Evolutionary conservation across 2,329 filamentous ascomycete species (phyloP).

Genomic region (Parasarocladium wereldwijsianum): DNA sequence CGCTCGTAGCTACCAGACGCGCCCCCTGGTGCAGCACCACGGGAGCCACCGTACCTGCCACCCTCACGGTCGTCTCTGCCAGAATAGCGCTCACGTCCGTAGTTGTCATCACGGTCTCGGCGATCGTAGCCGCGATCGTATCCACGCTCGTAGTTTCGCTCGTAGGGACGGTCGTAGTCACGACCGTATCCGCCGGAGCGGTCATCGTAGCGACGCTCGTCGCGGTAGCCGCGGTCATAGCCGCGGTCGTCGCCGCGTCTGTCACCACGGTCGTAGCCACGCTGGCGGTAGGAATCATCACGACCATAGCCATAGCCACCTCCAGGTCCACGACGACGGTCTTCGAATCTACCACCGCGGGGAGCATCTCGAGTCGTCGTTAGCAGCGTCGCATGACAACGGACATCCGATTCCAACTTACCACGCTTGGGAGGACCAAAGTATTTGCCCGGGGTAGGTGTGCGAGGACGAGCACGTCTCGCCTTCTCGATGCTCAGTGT

Average conservation of each 20-base stretch:
- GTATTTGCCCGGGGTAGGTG: conserved; percentile 96
- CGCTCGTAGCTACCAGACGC: conserved; percentile 30
- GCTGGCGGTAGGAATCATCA: conserved; percentile 44
- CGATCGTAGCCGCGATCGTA: conserved; percentile 43
- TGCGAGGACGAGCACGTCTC: conserved; percentile 83
- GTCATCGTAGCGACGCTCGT: conserved; percentile 31
- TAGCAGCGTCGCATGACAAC: neutral
- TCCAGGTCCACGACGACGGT: conserved; percentile 44
- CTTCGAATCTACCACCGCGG: conserved; percentile 30
- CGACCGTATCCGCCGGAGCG: conserved; percentile 41
- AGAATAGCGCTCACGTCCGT: conserved; percentile 23
- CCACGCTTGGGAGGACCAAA: conserved; percentile 96
- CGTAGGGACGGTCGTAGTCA: conserved; percentile 14
- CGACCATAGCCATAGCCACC: conserved; percentile 31
- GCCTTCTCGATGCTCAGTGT: conserved; percentile 98
- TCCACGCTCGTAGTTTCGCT: conserved; percentile 27
- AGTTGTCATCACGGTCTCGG: conserved; percentile 25
- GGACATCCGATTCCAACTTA: conserved; percentile 28
- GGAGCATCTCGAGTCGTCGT: conserved; percentile 1
- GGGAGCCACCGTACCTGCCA: conserved; percentile 17
- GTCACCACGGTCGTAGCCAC: conserved; percentile 20
- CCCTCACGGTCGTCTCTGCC: conserved; percentile 31
- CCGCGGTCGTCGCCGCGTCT: conserved; percentile 20
- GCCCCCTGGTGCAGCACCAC: conserved; percentile 15
- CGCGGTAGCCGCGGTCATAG: conserved; percentile 36